Base-by-base conservation (phyloP, 768 basidiomycete genomes). In the Pilatotrama ljubarskyi region DNA sequence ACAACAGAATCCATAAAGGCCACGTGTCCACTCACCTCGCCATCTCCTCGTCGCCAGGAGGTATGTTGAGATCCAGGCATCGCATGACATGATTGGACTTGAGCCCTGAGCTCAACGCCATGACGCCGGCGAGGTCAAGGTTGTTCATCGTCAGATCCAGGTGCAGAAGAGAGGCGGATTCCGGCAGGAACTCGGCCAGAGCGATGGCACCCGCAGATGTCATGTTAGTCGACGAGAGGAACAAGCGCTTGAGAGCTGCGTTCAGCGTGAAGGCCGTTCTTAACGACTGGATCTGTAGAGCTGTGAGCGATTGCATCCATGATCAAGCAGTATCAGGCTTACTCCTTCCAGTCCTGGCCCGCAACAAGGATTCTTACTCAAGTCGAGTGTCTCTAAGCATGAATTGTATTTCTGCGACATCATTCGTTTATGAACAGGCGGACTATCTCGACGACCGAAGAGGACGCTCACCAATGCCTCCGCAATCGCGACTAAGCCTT, bases 151-250 rank as follows among this genome's bases (percentile, higher is more conserved):
- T 97, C 26, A 97, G 75, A 73, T 98, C 97, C 54, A 99, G 85
- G 72, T 98, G 95, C 0, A 98, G 79, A 5, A 99, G 79, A 0
- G 89, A 90, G 17, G 80, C 82, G 0, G 91, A 88, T 71, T 98
- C 95, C 0, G 95, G 95, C 0, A 98, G 83, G 77, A 97, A 98
- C 72, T 98, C 96, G 2, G 96, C 97, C 1, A 98, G 82, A 0
- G 93, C 90, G 63, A 98, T 98, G 0, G 96, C 95, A 1, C 94
- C 95, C 0, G 87, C 78, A 0, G 91, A 90, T 0, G 84, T 83
- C 69, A 98, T 82, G 4, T 79, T 77, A 0, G 95, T 97, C 2
- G 87, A 85, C 7, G 93, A 90, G 20, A 98, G 82, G 77, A 97
- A 98, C 43, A 99, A 77, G 1, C 97, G 87, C 68, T 96, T 98